A percentile compares a stretch with the other conserved stretches of the same genome.
These are phyloP conservation scores for Russula sp. DNA, from an alignment of 768 basidiomycete genomes.

Conservation along the genomic window DNA sequence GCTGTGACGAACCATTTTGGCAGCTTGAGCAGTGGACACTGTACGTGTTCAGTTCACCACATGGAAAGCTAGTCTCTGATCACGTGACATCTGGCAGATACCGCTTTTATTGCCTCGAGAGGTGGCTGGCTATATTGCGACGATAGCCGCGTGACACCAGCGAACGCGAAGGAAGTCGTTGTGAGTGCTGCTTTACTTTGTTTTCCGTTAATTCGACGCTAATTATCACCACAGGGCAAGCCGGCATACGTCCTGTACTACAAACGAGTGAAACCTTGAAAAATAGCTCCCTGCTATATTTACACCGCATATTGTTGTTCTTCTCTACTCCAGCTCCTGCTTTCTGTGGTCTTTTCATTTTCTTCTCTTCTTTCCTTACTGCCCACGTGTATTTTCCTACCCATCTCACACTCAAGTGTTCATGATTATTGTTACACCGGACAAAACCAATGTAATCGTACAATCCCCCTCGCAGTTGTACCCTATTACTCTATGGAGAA, in stretches of 20 bases:
- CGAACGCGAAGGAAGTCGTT: conserved; percentile 75
- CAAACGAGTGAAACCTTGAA: conserved; percentile 40
- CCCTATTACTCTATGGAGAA: conserved; percentile 17
- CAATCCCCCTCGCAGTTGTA: conserved; percentile 9
- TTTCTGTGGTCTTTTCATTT: conserved; percentile 1
- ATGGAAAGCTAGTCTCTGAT: not conserved
- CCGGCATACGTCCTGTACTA: conserved; percentile 81
- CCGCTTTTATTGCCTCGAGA: conserved; percentile 82
- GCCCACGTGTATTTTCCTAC: conserved; percentile 24
- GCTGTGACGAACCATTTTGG: conserved; percentile 96
- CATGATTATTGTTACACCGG: conserved; percentile 24
- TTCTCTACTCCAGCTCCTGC: not conserved
- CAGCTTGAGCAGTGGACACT: conserved; percentile 91
- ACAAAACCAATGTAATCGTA: conserved; percentile 26
- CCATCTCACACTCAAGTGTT: conserved; percentile 20
- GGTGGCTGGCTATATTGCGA: conserved; percentile 93
- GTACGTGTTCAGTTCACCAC: conserved; percentile 43
- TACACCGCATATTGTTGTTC: not conserved
- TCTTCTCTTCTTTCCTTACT: not conserved
- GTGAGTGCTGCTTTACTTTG: conserved; percentile 41
- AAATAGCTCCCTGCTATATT: conserved; percentile 3
- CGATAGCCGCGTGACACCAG: conserved; percentile 77
- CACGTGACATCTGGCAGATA: conserved; percentile 50
- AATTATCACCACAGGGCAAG: conserved; percentile 41
- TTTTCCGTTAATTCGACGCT: conserved; percentile 23